These are phyloP conservation scores for Eucalyptus erythrocorys DNA, from an alignment of 345 rosid genomes.

Conservation along the genomic window DNA sequence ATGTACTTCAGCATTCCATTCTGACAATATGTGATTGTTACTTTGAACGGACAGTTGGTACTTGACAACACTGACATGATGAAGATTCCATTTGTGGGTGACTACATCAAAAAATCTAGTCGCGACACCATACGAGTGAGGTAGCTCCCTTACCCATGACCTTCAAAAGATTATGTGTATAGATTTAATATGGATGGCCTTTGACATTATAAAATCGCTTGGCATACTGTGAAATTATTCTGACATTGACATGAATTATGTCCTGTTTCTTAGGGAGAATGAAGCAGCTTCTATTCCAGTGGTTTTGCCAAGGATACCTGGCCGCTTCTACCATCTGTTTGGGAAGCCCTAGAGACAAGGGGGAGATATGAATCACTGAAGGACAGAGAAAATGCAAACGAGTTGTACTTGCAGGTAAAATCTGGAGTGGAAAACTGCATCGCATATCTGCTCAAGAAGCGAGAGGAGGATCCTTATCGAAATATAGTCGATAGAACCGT, in stretches of 20 bases:
- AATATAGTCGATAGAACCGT: constrained; percentile 37
- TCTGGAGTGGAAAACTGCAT: constrained; percentile 42
- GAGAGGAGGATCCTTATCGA: constrained; percentile 76
- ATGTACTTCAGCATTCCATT: not conserved
- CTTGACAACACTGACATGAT: constrained; percentile 61
- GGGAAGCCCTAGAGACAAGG: constrained; percentile 62
- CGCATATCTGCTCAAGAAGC: constrained; percentile 62
- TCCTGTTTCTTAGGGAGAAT: constrained; percentile 32
- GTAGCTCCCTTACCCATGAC: constrained; percentile 9
- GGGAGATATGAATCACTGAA: constrained; percentile 43
- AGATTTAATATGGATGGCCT: not conserved
- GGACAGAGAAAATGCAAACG: constrained; percentile 38
- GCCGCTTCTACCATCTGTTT: constrained; percentile 60
- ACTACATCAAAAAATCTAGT: constrained; percentile 9
- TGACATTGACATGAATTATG: not conserved
- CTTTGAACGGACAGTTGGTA: constrained; percentile 35
- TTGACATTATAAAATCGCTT: not conserved
- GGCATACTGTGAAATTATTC: not conserved
- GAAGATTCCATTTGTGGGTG: constrained; percentile 44
- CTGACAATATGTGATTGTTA: not conserved
- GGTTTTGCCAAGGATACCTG: constrained; percentile 58
- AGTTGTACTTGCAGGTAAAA: constrained; percentile 52
- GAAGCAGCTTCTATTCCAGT: constrained; percentile 34
- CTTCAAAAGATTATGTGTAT: not conserved
- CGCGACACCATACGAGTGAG: constrained; percentile 14